phyloP scores from a whole-genome alignment of 2,329 filamentous ascomycete genomes.

The Pseudogymnoascus sp. region DNA sequence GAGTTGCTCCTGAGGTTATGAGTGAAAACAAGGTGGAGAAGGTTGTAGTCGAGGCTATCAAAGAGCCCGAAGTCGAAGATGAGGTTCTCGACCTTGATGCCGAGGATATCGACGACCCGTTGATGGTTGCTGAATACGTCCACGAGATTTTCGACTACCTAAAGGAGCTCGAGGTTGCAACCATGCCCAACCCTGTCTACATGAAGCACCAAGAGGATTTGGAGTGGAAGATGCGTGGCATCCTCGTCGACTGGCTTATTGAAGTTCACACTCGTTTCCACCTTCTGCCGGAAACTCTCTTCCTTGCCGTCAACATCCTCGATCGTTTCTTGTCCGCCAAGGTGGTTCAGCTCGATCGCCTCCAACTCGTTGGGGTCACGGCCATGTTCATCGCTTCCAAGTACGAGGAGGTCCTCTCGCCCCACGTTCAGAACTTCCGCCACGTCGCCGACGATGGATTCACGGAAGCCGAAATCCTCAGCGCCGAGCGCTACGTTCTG shows the following conservation, averaged over 20 bases:
- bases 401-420: constrained; percentile 96
- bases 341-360: constrained; percentile 88
- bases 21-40: constrained; percentile 32
- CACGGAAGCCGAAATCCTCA: constrained; percentile 87
- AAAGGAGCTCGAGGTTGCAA: constrained; percentile 71
- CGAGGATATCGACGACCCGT: constrained; percentile 85
- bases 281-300: constrained; percentile 89
- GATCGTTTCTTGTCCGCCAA: constrained; percentile 95
- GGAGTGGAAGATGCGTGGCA: constrained; percentile 97
- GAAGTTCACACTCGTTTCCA: constrained; percentile 97
- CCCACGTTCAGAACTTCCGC: constrained; percentile 92
- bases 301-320: constrained; percentile 95
- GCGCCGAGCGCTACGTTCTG: constrained; percentile 92
- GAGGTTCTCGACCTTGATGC: constrained; percentile 63
- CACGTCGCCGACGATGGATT: constrained; percentile 97
- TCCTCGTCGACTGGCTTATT: constrained; percentile 95
- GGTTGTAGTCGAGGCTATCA: constrained; percentile 18
- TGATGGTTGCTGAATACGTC: constrained; percentile 98
- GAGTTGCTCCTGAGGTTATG: constrained; percentile 27
- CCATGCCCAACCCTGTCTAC: constrained; percentile 84
- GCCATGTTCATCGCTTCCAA: constrained; percentile 99
- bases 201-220: constrained; percentile 92
- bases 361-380: constrained; percentile 93
- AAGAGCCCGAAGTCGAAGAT: constrained; percentile 23
- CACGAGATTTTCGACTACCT: constrained; percentile 97